Percentiles rank a stretch among this genome's conserved stretches.
Conservation (phyloP, 805 yeast genomes). For the Yarrowia bubula region DNA sequence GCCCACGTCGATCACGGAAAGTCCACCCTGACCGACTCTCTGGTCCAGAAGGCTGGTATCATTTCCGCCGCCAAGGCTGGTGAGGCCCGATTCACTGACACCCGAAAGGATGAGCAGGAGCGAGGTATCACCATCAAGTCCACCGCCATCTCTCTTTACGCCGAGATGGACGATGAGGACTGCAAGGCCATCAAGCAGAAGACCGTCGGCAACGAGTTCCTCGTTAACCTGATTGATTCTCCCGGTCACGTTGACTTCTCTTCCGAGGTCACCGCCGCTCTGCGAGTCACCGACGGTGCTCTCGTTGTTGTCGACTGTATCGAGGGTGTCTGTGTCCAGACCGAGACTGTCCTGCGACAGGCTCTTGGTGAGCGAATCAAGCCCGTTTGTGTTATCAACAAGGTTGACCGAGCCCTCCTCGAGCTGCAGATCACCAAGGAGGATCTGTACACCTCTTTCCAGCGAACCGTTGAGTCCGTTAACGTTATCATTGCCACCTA, state of each 20-base stretch:
- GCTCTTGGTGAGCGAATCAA: conserved; percentile 98
- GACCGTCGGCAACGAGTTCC: conserved; percentile 89
- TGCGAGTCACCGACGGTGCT: conserved; percentile 99
- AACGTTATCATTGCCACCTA: conserved; percentile 97
- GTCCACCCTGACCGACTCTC: conserved; percentile 98
- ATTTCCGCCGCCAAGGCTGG: conserved; percentile 99
- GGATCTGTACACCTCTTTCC: conserved; percentile 96
- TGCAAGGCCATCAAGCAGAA: conserved; percentile 85
- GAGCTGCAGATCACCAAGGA: conserved; percentile 99
- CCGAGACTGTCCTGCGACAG: conserved; percentile 99
- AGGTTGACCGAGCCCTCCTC: conserved; percentile 98
- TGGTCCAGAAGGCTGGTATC: conserved; percentile 99
- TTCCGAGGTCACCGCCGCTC: conserved; percentile 99
- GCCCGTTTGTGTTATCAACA: conserved; percentile 98
- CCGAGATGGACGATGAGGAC: conserved; percentile 83
- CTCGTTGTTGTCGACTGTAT: conserved; percentile 98
- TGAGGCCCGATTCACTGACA: conserved; percentile 99
- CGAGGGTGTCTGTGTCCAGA: conserved; percentile 99
- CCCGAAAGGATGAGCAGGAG: conserved; percentile 99
- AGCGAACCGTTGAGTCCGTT: conserved; percentile 99
- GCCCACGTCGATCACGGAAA: conserved; percentile 99
- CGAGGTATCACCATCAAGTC: conserved; percentile 99
- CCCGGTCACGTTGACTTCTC: conserved; percentile 99
- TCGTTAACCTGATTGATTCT: conserved; percentile 97
- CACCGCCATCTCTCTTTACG: conserved; percentile 94